These are phyloP conservation scores for Dryas octopetala DNA, from an alignment of 306 rosid species.

Conservation along the genomic window DNA sequence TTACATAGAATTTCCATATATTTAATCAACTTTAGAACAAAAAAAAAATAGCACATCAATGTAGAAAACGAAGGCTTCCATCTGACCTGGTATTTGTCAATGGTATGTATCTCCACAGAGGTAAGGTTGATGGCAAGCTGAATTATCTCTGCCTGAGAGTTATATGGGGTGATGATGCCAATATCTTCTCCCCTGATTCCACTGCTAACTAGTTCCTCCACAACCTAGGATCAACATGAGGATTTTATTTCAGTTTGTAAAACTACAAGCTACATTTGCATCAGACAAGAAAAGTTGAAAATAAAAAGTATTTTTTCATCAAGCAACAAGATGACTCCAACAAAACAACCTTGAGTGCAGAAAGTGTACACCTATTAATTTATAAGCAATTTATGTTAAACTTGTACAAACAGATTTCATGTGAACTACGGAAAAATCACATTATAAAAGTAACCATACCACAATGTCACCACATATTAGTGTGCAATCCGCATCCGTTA, in stretches of 20 bases:
- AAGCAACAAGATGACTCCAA: not conserved
- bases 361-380: not conserved
- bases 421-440: not conserved
- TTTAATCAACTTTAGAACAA: not conserved
- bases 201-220: slow-evolving; percentile 58
- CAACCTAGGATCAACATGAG: slow-evolving; percentile 49
- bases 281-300: slow-evolving; percentile 2
- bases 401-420: not conserved
- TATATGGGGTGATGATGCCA: slow-evolving; percentile 93
- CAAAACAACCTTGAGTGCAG: not conserved
- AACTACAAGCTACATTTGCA: slow-evolving; percentile 11
- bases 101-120: slow-evolving; percentile 90
- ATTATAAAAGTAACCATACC: slow-evolving; percentile 46
- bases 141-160: slow-evolving; percentile 87
- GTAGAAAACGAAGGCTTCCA: slow-evolving; percentile 2
- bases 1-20: not conserved
- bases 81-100: slow-evolving; percentile 91
- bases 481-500: slow-evolving; percentile 47
- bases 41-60: not conserved
- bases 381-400: not conserved
- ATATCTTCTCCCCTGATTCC: slow-evolving; percentile 70
- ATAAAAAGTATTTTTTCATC: not conserved
- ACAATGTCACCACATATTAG: slow-evolving; percentile 79
- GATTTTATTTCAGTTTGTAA: slow-evolving; percentile 5
- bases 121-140: slow-evolving; percentile 40